Evolutionary conservation across 495 filamentous ascomycete species (phyloP).

Genomic region (Xylaria palmicola): DNA sequence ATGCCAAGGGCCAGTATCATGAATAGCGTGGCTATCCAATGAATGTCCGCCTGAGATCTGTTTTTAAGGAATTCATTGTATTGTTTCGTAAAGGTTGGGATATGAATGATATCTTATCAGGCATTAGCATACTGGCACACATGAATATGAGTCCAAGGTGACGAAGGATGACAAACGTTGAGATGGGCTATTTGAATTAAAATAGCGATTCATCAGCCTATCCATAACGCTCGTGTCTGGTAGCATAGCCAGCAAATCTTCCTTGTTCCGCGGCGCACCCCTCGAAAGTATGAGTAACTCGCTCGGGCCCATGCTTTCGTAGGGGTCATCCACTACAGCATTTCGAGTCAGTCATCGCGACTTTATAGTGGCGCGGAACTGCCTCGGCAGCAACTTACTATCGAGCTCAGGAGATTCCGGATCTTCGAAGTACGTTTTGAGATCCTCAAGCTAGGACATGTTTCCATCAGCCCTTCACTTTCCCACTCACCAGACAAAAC

Average conservation of each 20-base stretch:
- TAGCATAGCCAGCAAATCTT: conserved; percentile 40
- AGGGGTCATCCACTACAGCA: conserved; percentile 18
- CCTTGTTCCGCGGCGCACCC: conserved; percentile 27
- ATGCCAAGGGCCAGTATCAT: conserved; percentile 41
- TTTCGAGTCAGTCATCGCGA: neutral
- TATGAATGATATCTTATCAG: conserved; percentile 41
- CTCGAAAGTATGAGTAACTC: conserved; percentile 35
- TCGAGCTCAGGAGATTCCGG: conserved; percentile 30
- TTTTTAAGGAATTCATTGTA: conserved; percentile 51
- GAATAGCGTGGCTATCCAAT: conserved; percentile 48
- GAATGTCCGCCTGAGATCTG: conserved; percentile 32
- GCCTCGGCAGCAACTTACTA: neutral
- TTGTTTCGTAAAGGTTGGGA: conserved; percentile 46
- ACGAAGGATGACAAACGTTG: conserved; percentile 29
- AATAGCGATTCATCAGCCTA: conserved; percentile 47
- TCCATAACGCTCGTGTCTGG: conserved; percentile 40
- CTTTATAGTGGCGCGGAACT: neutral
- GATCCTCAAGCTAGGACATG: conserved; percentile 40
- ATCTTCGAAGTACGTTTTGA: conserved; percentile 47
- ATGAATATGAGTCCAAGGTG: neutral
- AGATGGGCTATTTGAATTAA: conserved; percentile 48
- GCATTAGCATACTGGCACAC: conserved; percentile 7
- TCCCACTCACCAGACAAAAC: neutral
- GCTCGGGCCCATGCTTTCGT: conserved; percentile 26
- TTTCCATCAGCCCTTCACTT: conserved; percentile 1